Base-by-base conservation (phyloP, 2,329 filamentous ascomycete genomes). In the Venturia pyrina region DNA sequence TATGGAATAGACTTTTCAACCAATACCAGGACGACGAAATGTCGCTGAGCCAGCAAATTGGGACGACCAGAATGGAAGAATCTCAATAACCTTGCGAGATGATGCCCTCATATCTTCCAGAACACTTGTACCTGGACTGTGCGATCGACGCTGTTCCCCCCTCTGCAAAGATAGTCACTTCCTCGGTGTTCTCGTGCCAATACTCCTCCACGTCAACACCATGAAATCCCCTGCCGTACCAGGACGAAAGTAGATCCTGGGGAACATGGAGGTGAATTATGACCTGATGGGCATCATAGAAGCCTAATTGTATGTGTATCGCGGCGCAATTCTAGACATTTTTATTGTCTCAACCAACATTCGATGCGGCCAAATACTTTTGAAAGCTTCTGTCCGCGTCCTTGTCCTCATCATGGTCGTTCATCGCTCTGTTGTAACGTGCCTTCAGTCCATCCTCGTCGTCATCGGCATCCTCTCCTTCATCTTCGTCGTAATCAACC, bases 391-490 rank as follows among this genome's bases (percentile, higher is more conserved):
- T 62, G 11, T 66, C 64, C 21, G 40, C 64, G 21, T 61, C 48
- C 40, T 19, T 40, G 28, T 43, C 41, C 1, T 19, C 48, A 48
- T 59, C 48, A 19, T 65, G 37, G 40, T 86, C 84, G 46, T 82
- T 80, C 71, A 96, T 80, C 0, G 92, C 90, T 56, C 90, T 84
- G 73, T 89, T 83, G 74, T 97, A 98, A 69, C 91, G 82, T 62
- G 85, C 80, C 72, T 90, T 86, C 60, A 96, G 80, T 1, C 89
- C 87, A 34, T 78, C 73, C 15, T 71, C 83, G 56, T 85, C 83
- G 1, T 82, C 82, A 46, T 83, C 83, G 10, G 83, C 82, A 34
- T 85, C 83, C 53, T 83, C 81, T 32, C 87, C 84, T 21, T 84
- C 84, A 40, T 85, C 76, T 24, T 81, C 79, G 60, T 79, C 78